phyloP scores from a whole-genome alignment of 2,329 filamentous ascomycete species.

The Bipolaris oryzae region DNA sequence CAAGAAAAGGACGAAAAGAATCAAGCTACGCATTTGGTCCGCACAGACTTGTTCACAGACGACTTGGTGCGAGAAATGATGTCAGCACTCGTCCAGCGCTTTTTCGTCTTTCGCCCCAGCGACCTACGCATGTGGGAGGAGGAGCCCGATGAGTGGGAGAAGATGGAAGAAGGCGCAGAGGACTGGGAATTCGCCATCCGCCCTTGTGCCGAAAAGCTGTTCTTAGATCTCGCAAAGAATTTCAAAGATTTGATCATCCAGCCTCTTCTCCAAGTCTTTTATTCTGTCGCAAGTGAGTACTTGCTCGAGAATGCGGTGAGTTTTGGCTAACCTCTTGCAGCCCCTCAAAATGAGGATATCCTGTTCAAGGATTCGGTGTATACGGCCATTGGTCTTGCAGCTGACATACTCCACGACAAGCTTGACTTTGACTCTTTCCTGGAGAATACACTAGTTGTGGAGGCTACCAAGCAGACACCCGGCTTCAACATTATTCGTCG shows the following conservation, averaged over 20 bases:
- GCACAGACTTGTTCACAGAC: conserved; percentile 74
- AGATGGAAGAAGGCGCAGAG: conserved; percentile 82
- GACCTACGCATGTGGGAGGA: conserved; percentile 93
- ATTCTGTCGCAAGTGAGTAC: conserved; percentile 70
- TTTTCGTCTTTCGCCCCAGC: conserved; percentile 83
- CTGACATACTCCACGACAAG: conserved; percentile 72
- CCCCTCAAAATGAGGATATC: conserved; percentile 69
- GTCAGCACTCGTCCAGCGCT: conserved; percentile 81
- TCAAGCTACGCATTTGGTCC: conserved; percentile 71
- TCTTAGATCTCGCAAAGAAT: conserved; percentile 87
- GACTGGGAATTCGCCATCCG: conserved; percentile 88
- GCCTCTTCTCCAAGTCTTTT: conserved; percentile 82
- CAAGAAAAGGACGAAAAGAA: conserved; percentile 78
- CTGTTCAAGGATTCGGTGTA: conserved; percentile 93
- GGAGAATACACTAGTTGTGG: conserved; percentile 73
- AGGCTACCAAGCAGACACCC: conserved; percentile 71
- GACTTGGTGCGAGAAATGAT: conserved; percentile 81
- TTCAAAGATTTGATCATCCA: conserved; percentile 82
- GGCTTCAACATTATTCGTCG: conserved; percentile 84
- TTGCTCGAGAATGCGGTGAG: neutral
- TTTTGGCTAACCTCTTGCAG: conserved; percentile 42
- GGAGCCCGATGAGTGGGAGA: conserved; percentile 94
- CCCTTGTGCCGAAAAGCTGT: conserved; percentile 91
- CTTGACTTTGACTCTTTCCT: conserved; percentile 87
- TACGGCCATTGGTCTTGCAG: conserved; percentile 85